These are phyloP conservation scores for Aspergillus brasiliensis DNA, from an alignment of 2,329 filamentous ascomycete species.

Conservation along the genomic window DNA sequence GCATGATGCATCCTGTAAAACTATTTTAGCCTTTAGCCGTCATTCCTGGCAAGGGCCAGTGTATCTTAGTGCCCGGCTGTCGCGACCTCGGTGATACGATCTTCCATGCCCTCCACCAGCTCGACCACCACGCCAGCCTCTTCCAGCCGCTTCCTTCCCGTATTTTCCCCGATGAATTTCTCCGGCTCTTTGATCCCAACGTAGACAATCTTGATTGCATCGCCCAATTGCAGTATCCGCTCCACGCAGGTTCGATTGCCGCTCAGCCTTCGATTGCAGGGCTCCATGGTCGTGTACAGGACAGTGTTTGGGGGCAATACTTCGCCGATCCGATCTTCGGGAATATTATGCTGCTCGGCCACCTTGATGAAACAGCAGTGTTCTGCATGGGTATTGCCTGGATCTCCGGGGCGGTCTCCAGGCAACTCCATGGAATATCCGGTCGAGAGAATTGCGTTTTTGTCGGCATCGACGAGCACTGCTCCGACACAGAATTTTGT, in stretches of 20 bases:
- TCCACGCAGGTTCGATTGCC: conserved; percentile 43
- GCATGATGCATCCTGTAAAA: no score
- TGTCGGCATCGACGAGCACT: conserved; percentile 43
- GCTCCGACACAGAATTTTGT: conserved; percentile 50
- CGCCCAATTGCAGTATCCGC: conserved; percentile 38
- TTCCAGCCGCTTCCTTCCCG: conserved; percentile 24
- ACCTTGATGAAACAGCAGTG: conserved; percentile 48
- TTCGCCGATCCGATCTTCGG: conserved; percentile 39
- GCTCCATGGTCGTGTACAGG: conserved; percentile 52
- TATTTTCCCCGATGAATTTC: conserved; percentile 40
- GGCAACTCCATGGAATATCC: conserved; percentile 48
- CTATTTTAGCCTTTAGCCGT: no score
- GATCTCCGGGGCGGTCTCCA: conserved; percentile 40
- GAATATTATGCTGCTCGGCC: conserved; percentile 38
- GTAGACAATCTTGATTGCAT: conserved; percentile 41
- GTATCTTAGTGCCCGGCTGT: conserved; percentile 14
- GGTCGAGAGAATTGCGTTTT: conserved; percentile 43
- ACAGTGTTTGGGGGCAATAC: conserved; percentile 44
- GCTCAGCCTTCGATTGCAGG: conserved; percentile 47
- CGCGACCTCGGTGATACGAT: conserved; percentile 18
- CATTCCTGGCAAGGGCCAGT: no score
- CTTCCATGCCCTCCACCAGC: conserved; percentile 22
- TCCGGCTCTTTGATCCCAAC: conserved; percentile 44
- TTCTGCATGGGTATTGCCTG: conserved; percentile 46
- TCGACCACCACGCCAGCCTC: conserved; percentile 20